These are phyloP conservation scores for Piromyces sp. DNA, from an alignment of 192 early-diverging fungal genomes.

Conservation along the genomic window DNA sequence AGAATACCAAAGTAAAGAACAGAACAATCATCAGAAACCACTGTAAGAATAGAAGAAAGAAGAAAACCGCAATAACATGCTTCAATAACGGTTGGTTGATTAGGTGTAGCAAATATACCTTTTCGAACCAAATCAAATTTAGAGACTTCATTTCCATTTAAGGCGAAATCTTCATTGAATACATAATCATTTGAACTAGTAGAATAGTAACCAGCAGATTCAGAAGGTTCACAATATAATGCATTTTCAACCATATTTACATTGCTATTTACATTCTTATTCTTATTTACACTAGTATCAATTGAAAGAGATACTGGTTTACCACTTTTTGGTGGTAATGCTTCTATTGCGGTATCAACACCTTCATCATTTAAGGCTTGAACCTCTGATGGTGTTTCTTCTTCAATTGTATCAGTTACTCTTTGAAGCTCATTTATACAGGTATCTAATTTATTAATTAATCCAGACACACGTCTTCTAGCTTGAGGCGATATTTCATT, in stretches of 20 bases:
- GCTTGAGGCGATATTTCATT: background rate
- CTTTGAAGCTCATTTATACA: background rate
- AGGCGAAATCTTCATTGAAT: background rate
- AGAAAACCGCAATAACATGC: background rate
- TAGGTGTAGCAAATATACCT: background rate
- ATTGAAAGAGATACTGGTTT: background rate
- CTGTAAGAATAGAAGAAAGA: background rate
- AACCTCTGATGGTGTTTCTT: background rate
- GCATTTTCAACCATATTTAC: background rate
- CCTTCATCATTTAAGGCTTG: background rate
- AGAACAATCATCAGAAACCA: background rate
- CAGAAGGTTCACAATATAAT: background rate
- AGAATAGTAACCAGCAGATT: background rate
- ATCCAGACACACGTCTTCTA: background rate
- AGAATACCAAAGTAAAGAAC: background rate
- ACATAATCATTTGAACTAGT: background rate
- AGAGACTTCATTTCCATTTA: background rate
- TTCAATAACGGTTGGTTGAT: background rate
- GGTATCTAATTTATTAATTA: background rate
- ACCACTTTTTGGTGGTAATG: background rate
- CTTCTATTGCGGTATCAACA: background rate
- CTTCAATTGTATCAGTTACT: background rate
- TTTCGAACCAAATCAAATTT: background rate
- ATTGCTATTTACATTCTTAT: background rate
- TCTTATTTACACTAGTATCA: background rate